Conservation (phyloP, 805 yeast species). For the Myxozyma kluyveri region DNA sequence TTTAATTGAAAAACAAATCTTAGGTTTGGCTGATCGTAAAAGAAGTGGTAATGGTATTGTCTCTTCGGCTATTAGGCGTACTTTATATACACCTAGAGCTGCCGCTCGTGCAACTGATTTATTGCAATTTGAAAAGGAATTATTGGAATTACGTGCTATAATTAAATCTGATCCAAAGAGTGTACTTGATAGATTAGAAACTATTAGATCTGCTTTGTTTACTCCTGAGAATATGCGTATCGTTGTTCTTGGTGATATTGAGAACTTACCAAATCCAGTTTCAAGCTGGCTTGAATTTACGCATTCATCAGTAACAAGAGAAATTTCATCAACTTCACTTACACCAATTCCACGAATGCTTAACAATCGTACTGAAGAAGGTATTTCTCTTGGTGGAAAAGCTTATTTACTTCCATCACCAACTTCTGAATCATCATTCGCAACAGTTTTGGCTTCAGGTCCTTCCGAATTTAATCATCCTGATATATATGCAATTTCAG, state of each 20-base stretch:
- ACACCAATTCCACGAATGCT: constrained; percentile 44
- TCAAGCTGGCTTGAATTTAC: constrained; percentile 56
- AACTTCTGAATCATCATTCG: constrained; percentile 77
- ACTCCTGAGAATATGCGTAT: constrained; percentile 60
- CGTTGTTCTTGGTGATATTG: constrained; percentile 67
- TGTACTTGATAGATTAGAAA: constrained; percentile 46
- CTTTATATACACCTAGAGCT: constrained; percentile 57
- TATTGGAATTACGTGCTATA: constrained; percentile 47
- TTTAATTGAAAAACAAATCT: constrained; percentile 59
- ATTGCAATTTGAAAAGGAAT: constrained; percentile 59
- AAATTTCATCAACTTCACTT: constrained; percentile 25
- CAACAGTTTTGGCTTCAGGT: constrained; percentile 57
- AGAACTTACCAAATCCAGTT: constrained; percentile 53
- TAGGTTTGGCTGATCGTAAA: constrained; percentile 59
- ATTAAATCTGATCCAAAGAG: constrained; percentile 48
- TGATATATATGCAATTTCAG: constrained; percentile 67
- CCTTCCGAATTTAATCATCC: constrained; percentile 54
- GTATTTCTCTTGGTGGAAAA: constrained; percentile 49
- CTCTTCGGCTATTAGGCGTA: constrained; percentile 56
- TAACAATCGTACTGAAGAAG: constrained; percentile 55
- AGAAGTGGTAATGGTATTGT: constrained; percentile 65
- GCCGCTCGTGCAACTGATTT: constrained; percentile 64
- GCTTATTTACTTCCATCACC: constrained; percentile 72
- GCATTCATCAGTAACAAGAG: background rate
- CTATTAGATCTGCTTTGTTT: constrained; percentile 57